Conservation (phyloP, 208 protist genomes). For the Leishmania mexicana region DNA sequence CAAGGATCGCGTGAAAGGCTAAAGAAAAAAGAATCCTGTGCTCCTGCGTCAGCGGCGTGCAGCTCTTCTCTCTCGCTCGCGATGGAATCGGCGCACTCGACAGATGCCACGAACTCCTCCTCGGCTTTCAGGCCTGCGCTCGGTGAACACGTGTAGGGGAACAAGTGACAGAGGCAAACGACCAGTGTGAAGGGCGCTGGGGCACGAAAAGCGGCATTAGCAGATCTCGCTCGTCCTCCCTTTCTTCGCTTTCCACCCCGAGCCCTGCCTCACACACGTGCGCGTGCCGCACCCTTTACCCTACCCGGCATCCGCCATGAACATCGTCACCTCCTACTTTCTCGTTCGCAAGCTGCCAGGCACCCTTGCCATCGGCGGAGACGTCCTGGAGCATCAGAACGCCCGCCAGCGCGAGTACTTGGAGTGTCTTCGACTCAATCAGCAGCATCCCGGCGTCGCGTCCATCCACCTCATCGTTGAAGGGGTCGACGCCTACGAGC, state of each 20-base stretch:
- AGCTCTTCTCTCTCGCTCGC: not conserved
- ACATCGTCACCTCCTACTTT: conserved; percentile 85
- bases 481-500: conserved; percentile 50
- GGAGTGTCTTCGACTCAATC: conserved; percentile 62
- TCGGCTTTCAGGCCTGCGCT: not conserved
- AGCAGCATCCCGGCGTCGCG: conserved; percentile 46
- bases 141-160: not conserved
- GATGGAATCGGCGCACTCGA: not conserved
- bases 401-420: conserved; percentile 76
- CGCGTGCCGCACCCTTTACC: not conserved
- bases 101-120: not conserved
- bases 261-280: no score
- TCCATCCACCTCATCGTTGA: conserved; percentile 73
- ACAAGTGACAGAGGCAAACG: not conserved
- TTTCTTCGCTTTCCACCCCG: not conserved
- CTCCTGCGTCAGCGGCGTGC: not conserved
- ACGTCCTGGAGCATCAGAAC: conserved; percentile 25
- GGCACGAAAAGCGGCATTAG: not conserved
- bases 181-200: not conserved
- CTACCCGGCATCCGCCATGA: conserved; percentile 38
- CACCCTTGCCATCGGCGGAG: conserved; percentile 59
- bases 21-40: not conserved
- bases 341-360: conserved; percentile 63
- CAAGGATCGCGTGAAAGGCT: not conserved
- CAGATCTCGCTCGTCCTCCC: not conserved